Evolutionary conservation across 768 basidiomycete genomes (phyloP).

Genomic region (Tylopilus cervinicoccineus): DNA sequence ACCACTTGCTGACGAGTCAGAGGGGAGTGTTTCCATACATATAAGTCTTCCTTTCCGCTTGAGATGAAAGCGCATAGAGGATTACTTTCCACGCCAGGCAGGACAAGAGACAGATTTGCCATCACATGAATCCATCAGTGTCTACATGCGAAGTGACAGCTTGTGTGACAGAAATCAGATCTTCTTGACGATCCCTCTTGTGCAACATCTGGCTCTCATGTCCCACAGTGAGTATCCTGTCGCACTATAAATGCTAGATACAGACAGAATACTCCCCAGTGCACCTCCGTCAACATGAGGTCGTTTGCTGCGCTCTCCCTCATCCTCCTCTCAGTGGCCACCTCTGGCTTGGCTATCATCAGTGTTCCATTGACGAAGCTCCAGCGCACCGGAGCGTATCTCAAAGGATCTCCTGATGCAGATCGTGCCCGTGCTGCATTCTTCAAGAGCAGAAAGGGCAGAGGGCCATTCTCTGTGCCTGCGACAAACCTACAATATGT

Average conservation of each 20-base stretch:
- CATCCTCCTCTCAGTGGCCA: conserved; percentile 4
- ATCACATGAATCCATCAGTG: too few species aligned
- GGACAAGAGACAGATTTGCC: too few species aligned
- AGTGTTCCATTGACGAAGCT: conserved; percentile 13
- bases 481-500: conserved; percentile 11
- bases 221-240: not conserved
- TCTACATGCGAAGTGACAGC: too few species aligned
- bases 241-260: not conserved
- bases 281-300: conserved; percentile 8
- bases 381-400: conserved; percentile 9
- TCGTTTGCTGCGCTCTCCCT: conserved; percentile 7
- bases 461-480: too few species aligned
- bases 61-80: too few species aligned
- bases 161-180: too few species aligned
- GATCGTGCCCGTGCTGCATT: conserved; percentile 15
- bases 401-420: conserved; percentile 15
- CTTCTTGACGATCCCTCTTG: not conserved
- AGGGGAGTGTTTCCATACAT: too few species aligned
- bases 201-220: not conserved
- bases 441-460: too few species aligned
- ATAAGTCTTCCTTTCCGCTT: too few species aligned
- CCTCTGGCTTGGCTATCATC: not conserved
- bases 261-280: not conserved
- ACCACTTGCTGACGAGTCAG: too few species aligned
- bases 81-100: too few species aligned